phyloP scores from a whole-genome alignment of 129 eudicot genomes.

The Helichrysum umbraculigerum region DNA sequence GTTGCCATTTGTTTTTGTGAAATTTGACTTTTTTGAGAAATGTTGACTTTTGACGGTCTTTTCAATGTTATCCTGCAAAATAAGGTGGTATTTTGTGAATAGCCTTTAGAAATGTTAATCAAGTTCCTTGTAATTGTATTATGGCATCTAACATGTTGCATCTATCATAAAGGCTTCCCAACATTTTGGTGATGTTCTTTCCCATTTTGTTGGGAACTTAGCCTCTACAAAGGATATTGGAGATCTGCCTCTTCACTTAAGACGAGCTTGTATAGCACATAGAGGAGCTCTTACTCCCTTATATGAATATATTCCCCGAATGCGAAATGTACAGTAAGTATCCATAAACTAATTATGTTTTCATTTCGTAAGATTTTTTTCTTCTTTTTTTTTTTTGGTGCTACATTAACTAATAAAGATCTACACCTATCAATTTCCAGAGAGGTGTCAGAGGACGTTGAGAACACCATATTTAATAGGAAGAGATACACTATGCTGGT shows the following conservation, averaged over 20 bases:
- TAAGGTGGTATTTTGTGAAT: not conserved
- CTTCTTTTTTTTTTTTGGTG: not conserved
- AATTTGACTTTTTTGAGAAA: not conserved
- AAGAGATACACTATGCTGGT: conserved; percentile 70
- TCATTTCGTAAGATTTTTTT: not conserved
- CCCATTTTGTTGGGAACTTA: conserved; percentile 70
- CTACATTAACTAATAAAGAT: conserved; percentile 11
- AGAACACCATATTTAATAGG: conserved; percentile 35
- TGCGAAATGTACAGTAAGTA: conserved; percentile 82
- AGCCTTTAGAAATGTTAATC: not conserved
- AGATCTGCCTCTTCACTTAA: conserved; percentile 67
- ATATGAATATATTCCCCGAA: conserved; percentile 83
- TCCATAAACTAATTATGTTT: not conserved
- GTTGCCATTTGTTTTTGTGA: too few species aligned
- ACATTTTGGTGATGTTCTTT: conserved; percentile 91
- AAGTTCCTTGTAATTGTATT: not conserved
- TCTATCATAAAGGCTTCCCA: conserved; percentile 77
- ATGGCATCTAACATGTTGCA: conserved; percentile 24
- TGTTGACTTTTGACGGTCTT: too few species aligned
- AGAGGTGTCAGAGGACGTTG: conserved; percentile 35
- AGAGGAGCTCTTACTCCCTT: conserved; percentile 72
- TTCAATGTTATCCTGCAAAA: not conserved
- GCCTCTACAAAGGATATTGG: conserved; percentile 52
- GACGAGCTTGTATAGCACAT: conserved; percentile 87
- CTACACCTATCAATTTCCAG: conserved; percentile 40